Base-by-base conservation (phyloP, 2,329 filamentous ascomycete species). In the Colletotrichum cordylinicola region DNA sequence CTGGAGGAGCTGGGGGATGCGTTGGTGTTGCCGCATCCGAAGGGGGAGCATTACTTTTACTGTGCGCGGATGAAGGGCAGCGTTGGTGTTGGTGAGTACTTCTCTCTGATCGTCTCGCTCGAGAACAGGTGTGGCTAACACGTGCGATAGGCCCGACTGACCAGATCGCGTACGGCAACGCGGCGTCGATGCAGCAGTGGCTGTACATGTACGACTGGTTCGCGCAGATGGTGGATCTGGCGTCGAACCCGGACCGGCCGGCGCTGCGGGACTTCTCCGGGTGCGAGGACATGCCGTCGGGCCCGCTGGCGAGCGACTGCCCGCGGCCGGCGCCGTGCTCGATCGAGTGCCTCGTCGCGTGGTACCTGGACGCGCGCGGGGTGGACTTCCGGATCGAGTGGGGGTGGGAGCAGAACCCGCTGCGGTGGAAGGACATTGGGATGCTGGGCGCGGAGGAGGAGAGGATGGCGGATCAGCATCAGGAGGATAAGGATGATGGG, bases 71-170 rank as follows among this genome's bases (percentile, higher is more conserved):
- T 77, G 74, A 70, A 61, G 15, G 76, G 76, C 2, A 62, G 39
- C 8, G 66, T 77, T 2, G 70, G 76, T 15, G 76, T 77, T 35
- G 76, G 76, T 77, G 39, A 69, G 75, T 80, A 78, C 77, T 73
- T 77, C 76, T 73, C 79, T 69, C 71, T 27, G 24, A 27, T 5
- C 6, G 6, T 27, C 24, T 27, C 24, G 6, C 24, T 27, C 24
- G 24, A 27, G 24, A 27, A 27, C 24, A 27, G 24, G 24, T 27
- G 24, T 27, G 24, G 24, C 24, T 35, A 3, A 16, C 13, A 39
- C 35, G 4, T 9, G 29, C 39, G 33, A 62, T 43, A 77, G 75
- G 67, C n/a, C 48, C 66, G 24, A 75, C 76, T 21, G 77, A 76
- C 15, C 72, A 78, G 33, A 76, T 78, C 69, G 76, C 76, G 16